phyloP scores from a whole-genome alignment of 1,284 basidiomycete species.

The Kwoniella shivajii region DNA sequence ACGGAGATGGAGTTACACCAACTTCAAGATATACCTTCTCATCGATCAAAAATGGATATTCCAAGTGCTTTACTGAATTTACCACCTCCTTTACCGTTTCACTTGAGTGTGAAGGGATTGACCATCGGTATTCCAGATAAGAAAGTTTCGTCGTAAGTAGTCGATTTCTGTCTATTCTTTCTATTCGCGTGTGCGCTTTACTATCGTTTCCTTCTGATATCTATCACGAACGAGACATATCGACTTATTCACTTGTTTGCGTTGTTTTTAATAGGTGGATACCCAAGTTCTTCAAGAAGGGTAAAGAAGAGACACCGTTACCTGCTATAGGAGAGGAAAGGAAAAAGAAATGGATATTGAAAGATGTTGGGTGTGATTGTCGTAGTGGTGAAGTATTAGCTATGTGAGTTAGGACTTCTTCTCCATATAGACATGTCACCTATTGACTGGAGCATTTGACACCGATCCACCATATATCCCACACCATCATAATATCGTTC shows the following conservation, averaged over 20 bases:
- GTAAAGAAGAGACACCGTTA: background rate
- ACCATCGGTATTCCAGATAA: slow-evolving; percentile 50
- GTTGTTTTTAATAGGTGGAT: slow-evolving; percentile 14
- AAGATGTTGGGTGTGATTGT: slow-evolving; percentile 49
- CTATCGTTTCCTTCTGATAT: no score
- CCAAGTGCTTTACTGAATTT: slow-evolving; percentile 41
- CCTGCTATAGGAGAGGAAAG: slow-evolving; percentile 13
- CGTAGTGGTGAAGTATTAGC: slow-evolving; percentile 51
- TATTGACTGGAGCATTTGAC: no score
- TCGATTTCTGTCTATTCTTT: no score
- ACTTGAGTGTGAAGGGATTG: slow-evolving; percentile 46
- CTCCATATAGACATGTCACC: no score
- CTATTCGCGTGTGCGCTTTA: no score
- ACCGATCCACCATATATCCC: no score
- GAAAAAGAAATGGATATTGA: slow-evolving; percentile 46
- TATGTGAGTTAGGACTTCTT: slow-evolving; percentile 45
- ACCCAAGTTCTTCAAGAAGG: slow-evolving; percentile 8
- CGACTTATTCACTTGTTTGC: no score
- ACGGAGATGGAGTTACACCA: background rate
- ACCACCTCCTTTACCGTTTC: slow-evolving; percentile 51
- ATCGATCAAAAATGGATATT: background rate
- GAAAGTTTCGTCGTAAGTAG: slow-evolving; percentile 20
- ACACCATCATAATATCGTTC: no score
- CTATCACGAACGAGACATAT: background rate
- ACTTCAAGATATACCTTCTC: background rate